These are phyloP conservation scores for Oryza meyeriana DNA, from an alignment of 176 grass and related monocot genomes.

Conservation along the genomic window DNA sequence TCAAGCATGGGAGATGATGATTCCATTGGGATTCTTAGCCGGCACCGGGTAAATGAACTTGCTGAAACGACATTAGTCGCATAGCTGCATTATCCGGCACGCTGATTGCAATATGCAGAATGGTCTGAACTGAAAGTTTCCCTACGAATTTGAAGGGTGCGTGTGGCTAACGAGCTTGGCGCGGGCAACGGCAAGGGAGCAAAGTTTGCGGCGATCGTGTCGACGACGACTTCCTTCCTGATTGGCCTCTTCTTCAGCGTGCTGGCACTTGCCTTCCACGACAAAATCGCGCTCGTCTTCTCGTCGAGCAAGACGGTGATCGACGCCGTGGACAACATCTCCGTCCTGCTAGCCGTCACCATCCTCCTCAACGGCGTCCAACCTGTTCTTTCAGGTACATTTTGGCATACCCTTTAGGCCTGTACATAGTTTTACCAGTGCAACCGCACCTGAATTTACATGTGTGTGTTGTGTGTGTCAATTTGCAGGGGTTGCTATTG, in stretches of 20 bases:
- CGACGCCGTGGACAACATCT: slow-evolving; percentile 26
- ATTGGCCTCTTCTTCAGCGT: slow-evolving; percentile 32
- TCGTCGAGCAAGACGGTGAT: slow-evolving; percentile 21
- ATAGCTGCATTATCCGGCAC: not conserved
- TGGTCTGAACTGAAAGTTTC: not conserved
- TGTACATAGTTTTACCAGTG: not conserved
- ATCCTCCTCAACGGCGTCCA: slow-evolving; percentile 47
- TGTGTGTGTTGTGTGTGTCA: not conserved
- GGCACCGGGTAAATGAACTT: slow-evolving; percentile 55
- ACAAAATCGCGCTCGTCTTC: slow-evolving; percentile 21
- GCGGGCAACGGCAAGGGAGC: slow-evolving; percentile 34
- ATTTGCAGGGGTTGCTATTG: slow-evolving; percentile 53
- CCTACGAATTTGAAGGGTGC: slow-evolving; percentile 13
- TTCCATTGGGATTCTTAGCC: slow-evolving; percentile 66
- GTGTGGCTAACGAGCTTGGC: slow-evolving; percentile 45
- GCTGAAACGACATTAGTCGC: not conserved
- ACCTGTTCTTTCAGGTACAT: slow-evolving; percentile 43
- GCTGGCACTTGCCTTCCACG: slow-evolving; percentile 20
- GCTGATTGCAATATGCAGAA: not conserved
- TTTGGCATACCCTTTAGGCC: not conserved
- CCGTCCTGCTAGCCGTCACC: slow-evolving; percentile 29
- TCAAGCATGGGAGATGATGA: slow-evolving; percentile 64
- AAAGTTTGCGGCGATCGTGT: slow-evolving; percentile 34
- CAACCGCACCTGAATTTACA: not conserved
- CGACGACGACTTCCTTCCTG: slow-evolving; percentile 18